phyloP scores from a whole-genome alignment of 805 yeast species.

The Zygosaccharomyces bisporus region DNA sequence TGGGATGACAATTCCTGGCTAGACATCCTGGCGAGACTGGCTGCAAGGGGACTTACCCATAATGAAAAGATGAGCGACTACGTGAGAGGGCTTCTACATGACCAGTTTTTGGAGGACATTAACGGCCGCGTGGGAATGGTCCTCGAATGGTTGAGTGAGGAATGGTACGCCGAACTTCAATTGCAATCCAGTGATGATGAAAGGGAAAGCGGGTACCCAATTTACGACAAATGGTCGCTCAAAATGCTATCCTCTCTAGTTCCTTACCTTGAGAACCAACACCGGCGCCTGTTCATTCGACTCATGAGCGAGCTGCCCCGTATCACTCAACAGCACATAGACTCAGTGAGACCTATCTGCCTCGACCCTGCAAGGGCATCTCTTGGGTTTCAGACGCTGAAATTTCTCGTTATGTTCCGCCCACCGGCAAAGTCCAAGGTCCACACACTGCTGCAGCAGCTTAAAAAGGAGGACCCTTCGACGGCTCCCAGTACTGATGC shows the following conservation, averaged over 20 bases:
- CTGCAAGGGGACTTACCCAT: conserved; percentile 69
- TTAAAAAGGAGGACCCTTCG: conserved; percentile 27
- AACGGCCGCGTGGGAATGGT: conserved; percentile 68
- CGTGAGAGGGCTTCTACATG: conserved; percentile 66
- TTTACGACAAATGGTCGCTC: conserved; percentile 65
- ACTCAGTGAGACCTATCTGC: conserved; percentile 67
- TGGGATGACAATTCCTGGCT: conserved; percentile 75
- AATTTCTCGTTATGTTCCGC: conserved; percentile 80
- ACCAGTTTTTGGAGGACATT: conserved; percentile 69
- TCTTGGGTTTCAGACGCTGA: conserved; percentile 78
- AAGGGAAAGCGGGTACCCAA: conserved; percentile 34
- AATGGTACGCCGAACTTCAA: conserved; percentile 66
- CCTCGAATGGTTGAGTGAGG: conserved; percentile 93
- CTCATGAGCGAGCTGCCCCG: conserved; percentile 84
- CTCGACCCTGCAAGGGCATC: conserved; percentile 78
- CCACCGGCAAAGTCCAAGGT: conserved; percentile 64
- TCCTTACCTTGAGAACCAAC: conserved; percentile 79
- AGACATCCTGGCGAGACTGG: conserved; percentile 65
- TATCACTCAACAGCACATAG: conserved; percentile 57
- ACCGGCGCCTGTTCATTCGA: conserved; percentile 75
- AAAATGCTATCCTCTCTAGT: conserved; percentile 72
- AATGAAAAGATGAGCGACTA: conserved; percentile 49
- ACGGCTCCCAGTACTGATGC: conserved; percentile 28
- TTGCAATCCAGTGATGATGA: neutral
- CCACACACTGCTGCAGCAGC: conserved; percentile 29